Conservation (phyloP, 331 rosid species). For the Quercus phellos region DNA sequence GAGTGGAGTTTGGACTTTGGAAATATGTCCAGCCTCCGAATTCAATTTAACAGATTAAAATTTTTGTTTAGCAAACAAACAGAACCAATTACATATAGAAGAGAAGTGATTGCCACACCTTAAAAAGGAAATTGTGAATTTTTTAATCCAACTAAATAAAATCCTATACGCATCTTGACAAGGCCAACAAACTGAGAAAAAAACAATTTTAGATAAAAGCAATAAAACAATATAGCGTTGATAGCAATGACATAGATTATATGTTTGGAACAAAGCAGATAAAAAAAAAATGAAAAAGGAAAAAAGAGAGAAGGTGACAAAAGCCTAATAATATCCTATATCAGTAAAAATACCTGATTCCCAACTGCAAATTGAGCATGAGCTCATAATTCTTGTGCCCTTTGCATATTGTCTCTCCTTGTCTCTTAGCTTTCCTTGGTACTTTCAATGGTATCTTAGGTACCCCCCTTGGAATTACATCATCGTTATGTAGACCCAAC, state of each 20-base stretch:
- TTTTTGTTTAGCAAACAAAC: no score
- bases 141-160: background rate
- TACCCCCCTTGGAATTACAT: conserved; percentile 11
- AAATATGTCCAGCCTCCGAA: no score
- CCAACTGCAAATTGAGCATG: conserved; percentile 77
- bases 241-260: background rate
- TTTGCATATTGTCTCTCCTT: conserved; percentile 62
- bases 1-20: no score
- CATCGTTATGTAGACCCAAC: conserved; percentile 25
- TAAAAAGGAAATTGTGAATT: background rate
- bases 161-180: background rate
- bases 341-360: conserved; percentile 47
- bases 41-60: no score
- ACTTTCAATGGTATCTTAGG: conserved; percentile 37
- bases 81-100: no score
- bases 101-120: no score
- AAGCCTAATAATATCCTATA: background rate
- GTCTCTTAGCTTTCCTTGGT: conserved; percentile 53
- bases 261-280: background rate
- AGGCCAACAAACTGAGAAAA: background rate
- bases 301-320: background rate
- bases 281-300: background rate
- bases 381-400: conserved; percentile 80
- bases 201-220: background rate
- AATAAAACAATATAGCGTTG: background rate